Conservation (phyloP, 768 basidiomycete genomes). For the Amanita muscaria region DNA sequence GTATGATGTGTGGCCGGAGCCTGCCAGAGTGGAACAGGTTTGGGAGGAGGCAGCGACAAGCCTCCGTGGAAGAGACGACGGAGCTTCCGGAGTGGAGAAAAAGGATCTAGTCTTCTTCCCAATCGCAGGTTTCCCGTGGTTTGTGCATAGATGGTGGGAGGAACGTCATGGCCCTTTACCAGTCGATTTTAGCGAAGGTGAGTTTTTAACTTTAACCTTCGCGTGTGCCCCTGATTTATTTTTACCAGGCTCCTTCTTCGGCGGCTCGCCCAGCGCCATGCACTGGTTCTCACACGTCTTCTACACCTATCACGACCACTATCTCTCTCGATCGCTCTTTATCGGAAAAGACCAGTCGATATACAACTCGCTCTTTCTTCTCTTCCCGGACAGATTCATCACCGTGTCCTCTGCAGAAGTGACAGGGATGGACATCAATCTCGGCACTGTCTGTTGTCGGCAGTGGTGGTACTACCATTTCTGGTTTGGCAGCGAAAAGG, state of each 20-base stretch:
- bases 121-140: constrained; percentile 26
- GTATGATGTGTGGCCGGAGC: constrained; percentile 42
- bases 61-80: no score
- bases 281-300: constrained; percentile 37
- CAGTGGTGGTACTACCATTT: constrained; percentile 46
- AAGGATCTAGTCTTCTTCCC: constrained; percentile 46
- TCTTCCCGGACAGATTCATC: constrained; percentile 37
- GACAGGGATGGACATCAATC: constrained; percentile 17
- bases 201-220: constrained; percentile 9
- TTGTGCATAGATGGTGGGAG: constrained; percentile 27
- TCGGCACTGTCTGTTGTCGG: constrained; percentile 31
- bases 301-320: constrained; percentile 44
- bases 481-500: constrained; percentile 28
- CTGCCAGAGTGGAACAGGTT: constrained; percentile 27
- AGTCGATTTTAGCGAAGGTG: constrained; percentile 43
- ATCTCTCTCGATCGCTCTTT: constrained; percentile 35
- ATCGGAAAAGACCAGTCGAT: constrained; percentile 52
- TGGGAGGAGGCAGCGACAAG: no score
- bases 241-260: constrained; percentile 45
- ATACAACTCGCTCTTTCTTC: constrained; percentile 38
- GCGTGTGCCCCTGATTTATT: background rate
- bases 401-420: constrained; percentile 24
- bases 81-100: constrained; percentile 19
- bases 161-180: constrained; percentile 43
- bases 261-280: constrained; percentile 35